Evolutionary conservation across 202 grass and related monocot species (phyloP), one percentile per base, ranked within the genome.

Genomic region (Zizania palustris): DNA sequence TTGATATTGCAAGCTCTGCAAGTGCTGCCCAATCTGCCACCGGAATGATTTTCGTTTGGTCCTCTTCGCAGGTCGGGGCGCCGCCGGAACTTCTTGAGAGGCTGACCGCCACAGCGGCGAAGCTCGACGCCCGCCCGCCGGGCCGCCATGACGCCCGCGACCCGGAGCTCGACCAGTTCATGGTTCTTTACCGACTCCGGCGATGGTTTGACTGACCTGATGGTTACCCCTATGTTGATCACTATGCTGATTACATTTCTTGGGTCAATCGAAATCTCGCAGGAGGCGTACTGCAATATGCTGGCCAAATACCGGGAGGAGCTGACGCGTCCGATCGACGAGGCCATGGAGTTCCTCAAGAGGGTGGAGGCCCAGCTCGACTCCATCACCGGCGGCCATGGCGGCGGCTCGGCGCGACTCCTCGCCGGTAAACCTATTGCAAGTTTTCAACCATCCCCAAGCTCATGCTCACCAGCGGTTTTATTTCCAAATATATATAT

Each of bases 151-250:
- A 86, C 50, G 61, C 75, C 7, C 87, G 87, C 36, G 96, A 99
- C 72, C 92, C 92, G 11, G 96, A 99, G 85, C 96, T 99, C 63
- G 96, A 99, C 77, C 96, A 99, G 84, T 99, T 99, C 90, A 99
- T 99, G 96, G 96, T 94, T 41, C 19, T 56, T 74, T 50, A 46
- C 56, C 45, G 33, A 69, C 58, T 80, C 43, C 56, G 34, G 51
- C 51, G 51, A 8, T 13, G 3, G 28, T 28, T 28, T 28, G 28
- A 28, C 28, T 28, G 28, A 28, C 28, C 2, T 28, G 28, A 28
- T 28, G 28, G 2, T 28, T 28, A 28, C 28, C 28, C 28, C 1
- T 28, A 28, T 28, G 28, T 28, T 28, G 28, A 53, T n/a, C 10
- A 18, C 33, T 65, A n/a, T 3, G 21, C 49, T 43, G 45, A 37